A percentile compares a stretch with the other conserved stretches of the same genome.
Evolutionary conservation across 306 rosid species (phyloP).

Genomic region (Trifolium repens): DNA sequence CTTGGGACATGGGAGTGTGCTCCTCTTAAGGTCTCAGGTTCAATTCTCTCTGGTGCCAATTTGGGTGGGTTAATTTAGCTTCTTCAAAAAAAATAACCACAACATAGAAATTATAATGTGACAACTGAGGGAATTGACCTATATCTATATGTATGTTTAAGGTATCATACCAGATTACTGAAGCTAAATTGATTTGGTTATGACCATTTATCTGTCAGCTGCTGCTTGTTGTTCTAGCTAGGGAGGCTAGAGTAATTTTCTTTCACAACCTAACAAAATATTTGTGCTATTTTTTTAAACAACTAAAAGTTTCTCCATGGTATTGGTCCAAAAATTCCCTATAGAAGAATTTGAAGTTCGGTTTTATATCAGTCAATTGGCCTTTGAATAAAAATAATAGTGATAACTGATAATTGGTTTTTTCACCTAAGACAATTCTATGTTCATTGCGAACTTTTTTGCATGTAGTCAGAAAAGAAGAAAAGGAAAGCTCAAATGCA

Average conservation of each 20-base stretch:
- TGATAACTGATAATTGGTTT: not conserved
- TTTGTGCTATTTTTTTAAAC: not conserved
- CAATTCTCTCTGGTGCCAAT: too few species aligned
- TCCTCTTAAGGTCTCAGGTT: too few species aligned
- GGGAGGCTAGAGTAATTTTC: slow-evolving; percentile 32
- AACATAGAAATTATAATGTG: slow-evolving; percentile 10
- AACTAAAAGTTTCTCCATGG: not conserved
- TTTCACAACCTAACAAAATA: slow-evolving; percentile 3
- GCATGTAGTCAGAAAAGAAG: slow-evolving; percentile 69
- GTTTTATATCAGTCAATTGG: slow-evolving; percentile 13
- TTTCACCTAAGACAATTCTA: slow-evolving; percentile 14
- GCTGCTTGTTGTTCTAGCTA: slow-evolving; percentile 16
- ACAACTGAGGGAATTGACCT: not conserved
- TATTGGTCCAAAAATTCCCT: slow-evolving; percentile 12
- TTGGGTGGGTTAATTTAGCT: too few species aligned
- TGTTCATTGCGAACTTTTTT: slow-evolving; percentile 36
- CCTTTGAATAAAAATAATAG: not conserved
- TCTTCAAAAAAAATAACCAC: not conserved
- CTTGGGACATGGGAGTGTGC: too few species aligned
- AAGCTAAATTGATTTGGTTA: slow-evolving; percentile 20
- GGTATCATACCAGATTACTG: slow-evolving; percentile 17
- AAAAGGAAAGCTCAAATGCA: slow-evolving; percentile 77
- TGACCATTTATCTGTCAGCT: slow-evolving; percentile 12
- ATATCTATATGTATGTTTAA: slow-evolving; percentile 12
- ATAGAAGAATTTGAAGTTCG: not conserved